Evolutionary conservation across 169 alveolate species (phyloP).

Genomic region (Sarcocystis neurona): DNA sequence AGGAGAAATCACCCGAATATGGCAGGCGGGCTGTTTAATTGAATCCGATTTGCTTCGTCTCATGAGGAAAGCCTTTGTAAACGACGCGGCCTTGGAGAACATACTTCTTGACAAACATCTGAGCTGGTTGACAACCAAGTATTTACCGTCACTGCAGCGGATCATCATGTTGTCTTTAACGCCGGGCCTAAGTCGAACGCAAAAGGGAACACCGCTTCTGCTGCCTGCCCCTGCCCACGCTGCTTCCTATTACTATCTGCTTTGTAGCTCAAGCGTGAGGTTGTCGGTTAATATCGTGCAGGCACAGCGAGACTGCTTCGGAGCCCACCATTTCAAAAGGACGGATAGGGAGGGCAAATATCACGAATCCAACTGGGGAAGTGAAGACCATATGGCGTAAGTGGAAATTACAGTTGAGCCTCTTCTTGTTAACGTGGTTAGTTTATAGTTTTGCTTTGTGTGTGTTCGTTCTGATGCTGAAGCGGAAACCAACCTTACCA

Average conservation of each 20-base stretch:
- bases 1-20: slow-evolving; percentile 73
- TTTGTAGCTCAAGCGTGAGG: neutral
- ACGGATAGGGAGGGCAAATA: slow-evolving; percentile 72
- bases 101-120: slow-evolving; percentile 46
- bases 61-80: slow-evolving; percentile 69
- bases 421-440: too few species aligned
- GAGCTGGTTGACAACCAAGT: neutral
- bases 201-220: neutral
- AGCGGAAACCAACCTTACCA: too few species aligned
- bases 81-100: slow-evolving; percentile 33
- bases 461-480: too few species aligned
- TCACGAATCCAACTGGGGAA: slow-evolving; percentile 39
- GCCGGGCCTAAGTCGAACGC: too few species aligned
- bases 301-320: slow-evolving; percentile 87
- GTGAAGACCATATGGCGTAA: too few species aligned
- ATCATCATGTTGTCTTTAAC: neutral
- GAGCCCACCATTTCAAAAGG: slow-evolving; percentile 80
- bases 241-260: slow-evolving; percentile 36
- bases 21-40: slow-evolving; percentile 86
- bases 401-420: too few species aligned
- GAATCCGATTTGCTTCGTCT: slow-evolving; percentile 75
- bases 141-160: slow-evolving; percentile 29
- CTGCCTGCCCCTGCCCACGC: slow-evolving; percentile 30
- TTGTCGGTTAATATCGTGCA: slow-evolving; percentile 78
- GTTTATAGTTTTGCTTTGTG: too few species aligned